phyloP scores from a whole-genome alignment of 1,284 basidiomycete species.

The Caloboletus inedulis region DNA sequence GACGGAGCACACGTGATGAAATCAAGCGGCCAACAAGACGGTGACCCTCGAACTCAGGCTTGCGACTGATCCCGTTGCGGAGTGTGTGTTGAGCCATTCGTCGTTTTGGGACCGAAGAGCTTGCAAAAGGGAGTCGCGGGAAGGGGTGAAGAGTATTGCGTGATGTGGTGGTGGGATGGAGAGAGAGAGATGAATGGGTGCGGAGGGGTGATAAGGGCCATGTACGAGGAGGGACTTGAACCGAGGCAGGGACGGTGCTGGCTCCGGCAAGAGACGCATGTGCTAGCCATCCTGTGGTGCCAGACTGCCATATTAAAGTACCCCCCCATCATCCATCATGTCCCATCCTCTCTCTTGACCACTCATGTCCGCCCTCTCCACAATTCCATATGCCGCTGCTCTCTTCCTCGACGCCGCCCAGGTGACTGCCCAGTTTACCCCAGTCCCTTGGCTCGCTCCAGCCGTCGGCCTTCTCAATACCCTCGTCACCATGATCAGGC shows the following conservation, averaged over 20 bases:
- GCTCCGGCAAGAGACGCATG: conserved; percentile 24
- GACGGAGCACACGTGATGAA: conserved; percentile 3
- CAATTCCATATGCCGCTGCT: conserved; percentile 10
- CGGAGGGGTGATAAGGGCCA: conserved; percentile 52
- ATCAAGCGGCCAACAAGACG: conserved; percentile 48
- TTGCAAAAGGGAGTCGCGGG: conserved; percentile 38
- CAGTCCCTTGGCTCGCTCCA: conserved; percentile 46
- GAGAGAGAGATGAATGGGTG: conserved; percentile 55
- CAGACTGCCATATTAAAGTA: neutral
- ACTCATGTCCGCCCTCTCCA: conserved; percentile 23
- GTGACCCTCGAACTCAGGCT: conserved; percentile 45
- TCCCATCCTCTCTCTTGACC: neutral
- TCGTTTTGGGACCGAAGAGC: conserved; percentile 52
- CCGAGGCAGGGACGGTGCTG: conserved; percentile 39
- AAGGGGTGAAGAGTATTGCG: conserved; percentile 53
- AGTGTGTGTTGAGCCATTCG: conserved; percentile 48
- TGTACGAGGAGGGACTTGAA: conserved; percentile 51
- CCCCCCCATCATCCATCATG: neutral
- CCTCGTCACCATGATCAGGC: conserved; percentile 44
- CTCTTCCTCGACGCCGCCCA: conserved; percentile 34
- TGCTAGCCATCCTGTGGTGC: conserved; percentile 20
- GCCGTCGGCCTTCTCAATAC: conserved; percentile 40
- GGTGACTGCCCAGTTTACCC: conserved; percentile 44
- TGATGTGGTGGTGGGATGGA: conserved; percentile 41
- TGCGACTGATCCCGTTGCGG: conserved; percentile 43